Evolutionary conservation across 83 land plant genomes (phyloP), one percentile per base, ranked within the genome.

Genomic region (Diphasiastrum complanatum): DNA sequence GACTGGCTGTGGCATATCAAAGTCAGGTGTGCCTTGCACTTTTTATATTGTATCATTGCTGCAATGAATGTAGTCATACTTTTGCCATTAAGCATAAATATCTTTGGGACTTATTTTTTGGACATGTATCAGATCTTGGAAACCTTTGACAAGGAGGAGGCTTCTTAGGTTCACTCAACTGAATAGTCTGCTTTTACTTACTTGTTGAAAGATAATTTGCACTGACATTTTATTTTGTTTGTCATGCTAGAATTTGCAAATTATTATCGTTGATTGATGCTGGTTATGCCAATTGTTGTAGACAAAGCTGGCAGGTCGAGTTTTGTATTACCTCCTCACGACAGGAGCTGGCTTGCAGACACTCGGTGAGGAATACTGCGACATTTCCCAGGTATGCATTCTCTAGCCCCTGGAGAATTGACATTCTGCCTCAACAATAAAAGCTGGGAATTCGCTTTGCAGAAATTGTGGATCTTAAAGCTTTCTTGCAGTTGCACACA

Each of bases 261-360:
- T 54, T 30, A 5, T 54, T 11, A 10, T 37, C 37, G 3, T 37
- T 2, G 8, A 46, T 4, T 5, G 2, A 26, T 49, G 8, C 24
- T 49, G 2, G 46, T 8, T 55, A 63, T 38, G 43, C 43, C 43
- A 8, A 12, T 28, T n/a, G 11, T 49, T 4, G 55, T 81, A 92
- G 99, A 86, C 81, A 43, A 93, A 82, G 59, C 76, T 93, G 45
- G 70, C 84, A 45, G 99, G 96, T 4, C 92, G 85, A 38, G 85
- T 83, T 62, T 78, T 93, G 12, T 93, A 93, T 71, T 93, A 89
- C 72, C 64, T 89, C 11, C 57, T 95, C 19, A 95, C 99, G 51
- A 95, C 99, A 11, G 92, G 99, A 11, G 69, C 99, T 12, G 99
- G 99, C 24, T 86, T 89, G 64, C 99, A 95, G 65, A 95, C 99